Evolutionary conservation across 345 rosid genomes (phyloP).

Genomic region (Linum usitatissimum): DNA sequence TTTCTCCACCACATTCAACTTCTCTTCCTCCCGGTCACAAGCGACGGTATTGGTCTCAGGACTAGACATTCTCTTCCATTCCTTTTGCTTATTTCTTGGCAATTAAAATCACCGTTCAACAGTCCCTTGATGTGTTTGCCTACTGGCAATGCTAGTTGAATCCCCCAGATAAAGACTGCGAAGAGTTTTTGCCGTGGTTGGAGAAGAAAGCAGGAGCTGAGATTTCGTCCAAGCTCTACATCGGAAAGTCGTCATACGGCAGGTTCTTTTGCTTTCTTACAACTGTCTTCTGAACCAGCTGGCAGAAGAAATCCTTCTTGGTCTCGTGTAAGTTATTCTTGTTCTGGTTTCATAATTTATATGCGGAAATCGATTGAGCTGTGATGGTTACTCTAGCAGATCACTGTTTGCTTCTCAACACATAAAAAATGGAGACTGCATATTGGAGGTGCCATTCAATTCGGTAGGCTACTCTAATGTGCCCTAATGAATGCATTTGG

Average conservation of each 20-base stretch:
- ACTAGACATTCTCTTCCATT: background rate
- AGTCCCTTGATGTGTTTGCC: background rate
- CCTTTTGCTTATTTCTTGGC: background rate
- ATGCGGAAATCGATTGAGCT: background rate
- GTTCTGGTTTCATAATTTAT: background rate
- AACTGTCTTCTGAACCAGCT: background rate
- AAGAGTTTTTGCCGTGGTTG: slow-evolving; percentile 74
- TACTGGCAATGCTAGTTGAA: slow-evolving; percentile 5
- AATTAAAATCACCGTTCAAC: background rate
- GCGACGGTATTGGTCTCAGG: slow-evolving; percentile 21
- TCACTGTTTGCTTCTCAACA: slow-evolving; percentile 48
- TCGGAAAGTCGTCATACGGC: slow-evolving; percentile 63
- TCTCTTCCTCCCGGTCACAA: slow-evolving; percentile 15
- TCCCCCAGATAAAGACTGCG: slow-evolving; percentile 29
- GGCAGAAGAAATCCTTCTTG: slow-evolving; percentile 1
- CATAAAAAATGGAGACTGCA: slow-evolving; percentile 55
- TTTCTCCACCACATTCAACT: slow-evolving; percentile 9
- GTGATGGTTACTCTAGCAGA: slow-evolving; percentile 21
- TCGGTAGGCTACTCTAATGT: slow-evolving; percentile 27
- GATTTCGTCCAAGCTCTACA: slow-evolving; percentile 43
- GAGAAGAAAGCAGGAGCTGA: slow-evolving; percentile 49
- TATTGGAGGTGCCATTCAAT: slow-evolving; percentile 55
- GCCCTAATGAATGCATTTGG: slow-evolving; percentile 5
- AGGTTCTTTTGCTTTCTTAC: slow-evolving; percentile 26
- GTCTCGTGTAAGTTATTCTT: background rate